Base-by-base conservation (phyloP, 306 rosid species). In the Begonia masoniana region DNA sequence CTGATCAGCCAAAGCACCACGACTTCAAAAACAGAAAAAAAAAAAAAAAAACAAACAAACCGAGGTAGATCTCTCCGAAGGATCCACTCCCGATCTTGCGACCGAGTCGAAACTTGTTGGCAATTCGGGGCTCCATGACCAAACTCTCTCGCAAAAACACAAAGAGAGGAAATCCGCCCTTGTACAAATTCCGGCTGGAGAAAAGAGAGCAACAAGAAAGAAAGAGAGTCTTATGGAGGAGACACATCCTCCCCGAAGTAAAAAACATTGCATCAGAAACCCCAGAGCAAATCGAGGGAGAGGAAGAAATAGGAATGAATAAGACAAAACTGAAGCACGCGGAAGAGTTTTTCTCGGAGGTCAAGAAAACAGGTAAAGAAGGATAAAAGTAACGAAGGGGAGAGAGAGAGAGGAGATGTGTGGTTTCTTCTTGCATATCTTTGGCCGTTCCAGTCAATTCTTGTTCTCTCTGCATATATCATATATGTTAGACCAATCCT, bases 341-440 rank as follows among this genome's bases (percentile, higher is more conserved):
- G 19, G 19, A 17, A 17, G 19, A 17, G 19, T n/a, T n/a, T 17
- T 17, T 17, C 19, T 17, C 19, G 19, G 1, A 17, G 12, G 24
- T 2, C 24, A 7, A 31, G 39, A 31, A 31, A 31, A 7, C 39
- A 19, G 13, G 14, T 11, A 12, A n/a, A n/a, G 43, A 10, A 26
- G 35, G 39, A 31, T 43, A 26, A 26, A 2, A 26, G 6, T 1
- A 6, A 3, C 2, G 35, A 26, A 2, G 35, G 6, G 2, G 35
- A 4, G 43, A 45, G 10, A 41, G 9, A 16, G 41, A 56, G 23
- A 43, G 15, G n/a, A n/a, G n/a, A n/a, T n/a, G n/a, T n/a, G n/a
- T n/a, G n/a, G n/a, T n/a, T n/a, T n/a, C n/a, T n/a, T n/a, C 96
- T 91, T 39, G 97, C 97, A 81, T 91, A 91, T 79, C 97, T 85